Conservation (phyloP, 2,329 filamentous ascomycete genomes). For the Ceratocystis eucalypticola region DNA sequence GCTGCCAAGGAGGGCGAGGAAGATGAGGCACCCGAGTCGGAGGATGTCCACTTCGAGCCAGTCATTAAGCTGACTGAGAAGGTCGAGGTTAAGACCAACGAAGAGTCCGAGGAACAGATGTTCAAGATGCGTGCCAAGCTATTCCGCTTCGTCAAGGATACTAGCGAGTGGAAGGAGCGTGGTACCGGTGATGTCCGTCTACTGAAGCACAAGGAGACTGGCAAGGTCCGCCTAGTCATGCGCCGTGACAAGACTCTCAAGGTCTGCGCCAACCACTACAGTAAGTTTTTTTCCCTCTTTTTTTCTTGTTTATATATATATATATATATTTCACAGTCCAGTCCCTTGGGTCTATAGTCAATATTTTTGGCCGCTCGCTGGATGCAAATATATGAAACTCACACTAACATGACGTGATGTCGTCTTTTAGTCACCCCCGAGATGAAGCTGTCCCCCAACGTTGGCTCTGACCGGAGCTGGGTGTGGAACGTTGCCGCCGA, state of each 20-base stretch:
- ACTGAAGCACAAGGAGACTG: constrained; percentile 97
- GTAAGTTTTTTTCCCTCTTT: constrained; percentile 42
- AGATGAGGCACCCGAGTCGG: constrained; percentile 70
- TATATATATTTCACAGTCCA: too few relatives aligned
- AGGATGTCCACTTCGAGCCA: constrained; percentile 93
- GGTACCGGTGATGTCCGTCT: constrained; percentile 92
- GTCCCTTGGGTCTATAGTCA: too few relatives aligned
- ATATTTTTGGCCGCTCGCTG: too few relatives aligned
- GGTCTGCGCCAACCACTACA: constrained; percentile 99
- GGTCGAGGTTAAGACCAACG: constrained; percentile 94
- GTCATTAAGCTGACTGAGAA: constrained; percentile 93
- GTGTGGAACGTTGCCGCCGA: constrained; percentile 98
- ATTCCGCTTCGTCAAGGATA: constrained; percentile 91
- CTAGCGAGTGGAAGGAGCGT: constrained; percentile 96
- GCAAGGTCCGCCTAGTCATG: constrained; percentile 96
- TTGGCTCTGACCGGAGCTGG: constrained; percentile 96
- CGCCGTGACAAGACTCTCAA: constrained; percentile 99
- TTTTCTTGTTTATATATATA: neutral
- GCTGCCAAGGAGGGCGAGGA: constrained; percentile 42
- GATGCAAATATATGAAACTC: neutral
- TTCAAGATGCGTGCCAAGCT: constrained; percentile 99
- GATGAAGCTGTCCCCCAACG: constrained; percentile 97
- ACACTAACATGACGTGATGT: neutral
- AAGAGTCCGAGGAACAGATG: constrained; percentile 89
- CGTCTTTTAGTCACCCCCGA: constrained; percentile 65